Percentiles rank a stretch among this genome's conserved stretches.
phyloP scores from a whole-genome alignment of 257 asterid species.

The Voacanga thouarsii region DNA sequence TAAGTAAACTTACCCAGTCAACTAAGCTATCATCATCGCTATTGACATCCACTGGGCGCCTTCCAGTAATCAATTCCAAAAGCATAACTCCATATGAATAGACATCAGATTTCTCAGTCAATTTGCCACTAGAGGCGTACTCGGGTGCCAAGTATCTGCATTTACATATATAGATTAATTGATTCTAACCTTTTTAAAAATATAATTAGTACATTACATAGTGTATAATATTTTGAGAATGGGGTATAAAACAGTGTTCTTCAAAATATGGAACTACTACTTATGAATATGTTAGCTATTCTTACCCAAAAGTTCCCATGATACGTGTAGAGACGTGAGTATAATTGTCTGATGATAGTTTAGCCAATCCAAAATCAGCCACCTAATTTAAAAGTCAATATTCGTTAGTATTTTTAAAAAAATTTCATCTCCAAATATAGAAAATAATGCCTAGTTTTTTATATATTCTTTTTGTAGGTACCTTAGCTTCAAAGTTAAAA shows the following conservation, averaged over 20 bases:
- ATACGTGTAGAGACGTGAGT: constrained; percentile 94
- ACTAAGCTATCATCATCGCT: constrained; percentile 70
- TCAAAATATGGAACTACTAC: too few relatives aligned
- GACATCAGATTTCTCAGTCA: constrained; percentile 85
- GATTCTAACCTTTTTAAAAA: background rate
- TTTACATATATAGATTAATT: background rate
- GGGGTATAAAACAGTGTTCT: too few relatives aligned
- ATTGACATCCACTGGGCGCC: constrained; percentile 54
- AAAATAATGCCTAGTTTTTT: background rate
- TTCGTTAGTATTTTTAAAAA: background rate
- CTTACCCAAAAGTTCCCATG: constrained; percentile 96
- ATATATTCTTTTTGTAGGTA: constrained; percentile 4
- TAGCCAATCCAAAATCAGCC: constrained; percentile 94
- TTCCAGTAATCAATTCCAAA: constrained; percentile 78
- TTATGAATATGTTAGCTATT: background rate
- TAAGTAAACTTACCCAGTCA: constrained; percentile 61
- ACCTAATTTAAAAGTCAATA: constrained; percentile 37
- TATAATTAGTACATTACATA: too few relatives aligned
- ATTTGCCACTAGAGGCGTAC: constrained; percentile 88
- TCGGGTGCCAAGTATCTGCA: constrained; percentile 88
- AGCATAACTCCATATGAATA: constrained; percentile 84
- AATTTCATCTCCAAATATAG: background rate
- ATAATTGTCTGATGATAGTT: constrained; percentile 64
- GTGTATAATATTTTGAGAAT: too few relatives aligned
- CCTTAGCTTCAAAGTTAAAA: constrained; percentile 71